These are phyloP conservation scores for Candida ficus DNA, from an alignment of 805 yeast genomes.

Conservation along the genomic window DNA sequence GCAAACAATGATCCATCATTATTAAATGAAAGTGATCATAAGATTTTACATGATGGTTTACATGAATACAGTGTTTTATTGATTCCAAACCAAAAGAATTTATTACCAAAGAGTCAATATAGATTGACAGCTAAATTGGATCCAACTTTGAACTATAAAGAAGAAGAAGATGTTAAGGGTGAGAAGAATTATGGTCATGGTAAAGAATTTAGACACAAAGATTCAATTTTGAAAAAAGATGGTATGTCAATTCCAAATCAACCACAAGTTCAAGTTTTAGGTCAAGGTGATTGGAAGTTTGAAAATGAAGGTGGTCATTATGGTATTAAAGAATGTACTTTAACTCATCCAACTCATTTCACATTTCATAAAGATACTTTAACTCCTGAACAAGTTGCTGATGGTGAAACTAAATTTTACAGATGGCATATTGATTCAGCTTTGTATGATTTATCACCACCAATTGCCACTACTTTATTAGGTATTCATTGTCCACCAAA, in stretches of 20 bases:
- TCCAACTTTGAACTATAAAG: conserved; percentile 37
- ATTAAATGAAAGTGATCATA: conserved; percentile 62
- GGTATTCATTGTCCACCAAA: conserved; percentile 78
- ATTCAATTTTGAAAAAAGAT: conserved; percentile 72
- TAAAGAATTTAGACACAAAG: conserved; percentile 60
- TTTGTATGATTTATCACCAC: conserved; percentile 79
- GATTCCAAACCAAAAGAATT: conserved; percentile 63
- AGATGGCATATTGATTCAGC: conserved; percentile 96
- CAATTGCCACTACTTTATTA: conserved; percentile 76
- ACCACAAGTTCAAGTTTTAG: conserved; percentile 88
- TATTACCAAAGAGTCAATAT: conserved; percentile 73
- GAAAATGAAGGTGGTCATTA: conserved; percentile 34
- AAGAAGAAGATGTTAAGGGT: conserved; percentile 28
- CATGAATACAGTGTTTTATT: conserved; percentile 67
- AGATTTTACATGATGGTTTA: conserved; percentile 55
- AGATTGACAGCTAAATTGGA: conserved; percentile 73
- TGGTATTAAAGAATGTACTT: conserved; percentile 49
- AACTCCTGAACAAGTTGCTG: conserved; percentile 53
- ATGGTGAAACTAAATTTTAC: conserved; percentile 73
- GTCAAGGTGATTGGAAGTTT: conserved; percentile 59
- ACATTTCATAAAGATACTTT: conserved; percentile 70
- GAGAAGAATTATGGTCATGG: conserved; percentile 77
- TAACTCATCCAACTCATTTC: conserved; percentile 82
- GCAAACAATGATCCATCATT: conserved; percentile 72
- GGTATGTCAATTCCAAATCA: conserved; percentile 74